Base-by-base conservation (phyloP, 768 basidiomycete genomes). In the Exidia glandulosa region DNA sequence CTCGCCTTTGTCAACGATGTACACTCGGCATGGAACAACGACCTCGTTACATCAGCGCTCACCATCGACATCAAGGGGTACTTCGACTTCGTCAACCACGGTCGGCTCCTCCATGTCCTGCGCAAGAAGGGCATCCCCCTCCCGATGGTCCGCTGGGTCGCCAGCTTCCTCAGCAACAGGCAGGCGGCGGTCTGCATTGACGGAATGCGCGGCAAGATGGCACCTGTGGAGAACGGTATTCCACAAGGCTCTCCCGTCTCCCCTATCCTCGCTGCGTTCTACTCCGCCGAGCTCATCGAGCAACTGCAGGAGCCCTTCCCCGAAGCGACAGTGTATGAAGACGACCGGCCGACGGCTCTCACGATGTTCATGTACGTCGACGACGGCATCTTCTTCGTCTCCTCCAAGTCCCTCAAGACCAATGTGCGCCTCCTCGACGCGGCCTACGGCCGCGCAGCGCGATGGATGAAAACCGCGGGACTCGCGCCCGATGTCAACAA, bases 211-310 rank as follows among this genome's bases (percentile, higher is more conserved):
- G 68, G 67, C 0, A 60, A 66, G 2, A 71, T 71, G 68, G 62
- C 66, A 25, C 52, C 58, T 1, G 68, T 73, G 10, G 50, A 64
- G 12, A 73, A 73, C 33, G 69, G 70, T 0, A 72, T 73, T 16
- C 70, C 70, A 0, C 70, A 73, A 61, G 72, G 72, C 7, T 72
- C 69, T 1, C 71, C 72, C 19, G 50, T 30, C 47, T 65, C 54
- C 19, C 63, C 56, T 10, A 61, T 52, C 57, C 63, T 32, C 25
- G 32, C 61, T 52, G 63, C 29, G 64, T 19, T 63, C 3, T 63
- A 63, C 37, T 47, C 63, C 3, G 56, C 57, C 25, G 54, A 62
- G 34, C 58, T 63, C 2, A 27, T 33, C 5, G 57, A 59, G n/a
- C 47, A 48, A n/a, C 7, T n/a, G 19, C 19, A 48, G 23, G 9